A percentile compares a stretch with the other conserved stretches of the same genome.
Evolutionary conservation across 306 rosid genomes (phyloP).

Genomic region (Ceratonia siliqua): DNA sequence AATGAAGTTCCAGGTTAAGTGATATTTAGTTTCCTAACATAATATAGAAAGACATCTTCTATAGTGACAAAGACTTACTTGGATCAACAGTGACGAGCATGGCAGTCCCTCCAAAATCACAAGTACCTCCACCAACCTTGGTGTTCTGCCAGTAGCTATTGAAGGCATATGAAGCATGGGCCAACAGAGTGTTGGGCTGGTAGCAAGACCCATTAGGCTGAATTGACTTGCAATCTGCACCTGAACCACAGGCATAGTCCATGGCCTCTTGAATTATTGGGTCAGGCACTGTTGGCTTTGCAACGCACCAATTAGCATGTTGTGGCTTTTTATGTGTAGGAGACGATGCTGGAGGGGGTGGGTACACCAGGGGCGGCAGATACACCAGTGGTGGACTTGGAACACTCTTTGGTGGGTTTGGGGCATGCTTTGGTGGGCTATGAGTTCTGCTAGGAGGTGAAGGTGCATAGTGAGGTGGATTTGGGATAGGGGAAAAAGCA

Average conservation of each 20-base stretch:
- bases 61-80: no score
- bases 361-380: neutral
- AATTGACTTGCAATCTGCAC: constrained; percentile 74
- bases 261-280: constrained; percentile 90
- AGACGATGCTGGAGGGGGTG: constrained; percentile 34
- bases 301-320: constrained; percentile 77
- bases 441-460: constrained; percentile 38
- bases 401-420: constrained; percentile 44
- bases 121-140: constrained; percentile 70
- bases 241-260: constrained; percentile 94
- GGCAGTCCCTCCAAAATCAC: constrained; percentile 90
- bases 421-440: constrained; percentile 51
- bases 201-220: constrained; percentile 73
- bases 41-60: no score
- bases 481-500: constrained; percentile 28
- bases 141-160: constrained; percentile 89
- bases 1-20: no score
- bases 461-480: constrained; percentile 43
- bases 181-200: constrained; percentile 56
- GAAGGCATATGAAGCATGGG: constrained; percentile 94
- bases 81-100: constrained; percentile 85
- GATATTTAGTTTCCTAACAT: no score
- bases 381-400: constrained; percentile 10
- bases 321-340: no score
- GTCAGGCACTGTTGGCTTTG: constrained; percentile 93